A percentile compares a stretch with the other conserved stretches of the same genome.
Evolutionary conservation across 306 rosid species (phyloP).

Genomic region (Cucumis hystrix): DNA sequence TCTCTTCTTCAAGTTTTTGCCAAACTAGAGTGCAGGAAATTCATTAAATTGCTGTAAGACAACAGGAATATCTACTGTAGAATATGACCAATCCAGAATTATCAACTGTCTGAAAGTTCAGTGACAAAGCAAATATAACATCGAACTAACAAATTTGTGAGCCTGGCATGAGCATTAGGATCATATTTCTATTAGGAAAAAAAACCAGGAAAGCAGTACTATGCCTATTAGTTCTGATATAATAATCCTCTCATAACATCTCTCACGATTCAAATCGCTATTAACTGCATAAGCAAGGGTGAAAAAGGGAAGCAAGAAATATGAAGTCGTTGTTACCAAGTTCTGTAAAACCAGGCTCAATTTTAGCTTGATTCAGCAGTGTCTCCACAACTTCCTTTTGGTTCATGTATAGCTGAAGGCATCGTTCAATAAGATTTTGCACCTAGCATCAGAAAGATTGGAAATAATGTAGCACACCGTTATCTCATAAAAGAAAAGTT

Average conservation of each 20-base stretch:
- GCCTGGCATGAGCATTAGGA: background rate
- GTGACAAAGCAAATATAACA: background rate
- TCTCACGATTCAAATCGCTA: background rate
- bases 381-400: slow-evolving; percentile 72
- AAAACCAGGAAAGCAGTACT: background rate
- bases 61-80: background rate
- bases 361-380: slow-evolving; percentile 60
- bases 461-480: background rate
- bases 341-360: slow-evolving; percentile 91
- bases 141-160: background rate
- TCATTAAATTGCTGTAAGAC: slow-evolving; percentile 1
- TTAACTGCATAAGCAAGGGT: background rate
- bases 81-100: background rate
- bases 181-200: background rate
- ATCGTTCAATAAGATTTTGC: slow-evolving; percentile 83
- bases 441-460: slow-evolving; percentile 31
- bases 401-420: slow-evolving; percentile 88
- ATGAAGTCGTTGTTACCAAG: slow-evolving; percentile 37
- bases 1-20: slow-evolving; percentile 91
- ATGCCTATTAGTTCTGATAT: background rate
- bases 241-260: background rate
- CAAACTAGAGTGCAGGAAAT: slow-evolving; percentile 50
- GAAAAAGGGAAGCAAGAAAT: background rate
- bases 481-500: background rate
- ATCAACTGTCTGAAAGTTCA: background rate